These are phyloP conservation scores for Phytophthora nicotianae DNA, from an alignment of 352 stramenopile species.

Conservation along the genomic window DNA sequence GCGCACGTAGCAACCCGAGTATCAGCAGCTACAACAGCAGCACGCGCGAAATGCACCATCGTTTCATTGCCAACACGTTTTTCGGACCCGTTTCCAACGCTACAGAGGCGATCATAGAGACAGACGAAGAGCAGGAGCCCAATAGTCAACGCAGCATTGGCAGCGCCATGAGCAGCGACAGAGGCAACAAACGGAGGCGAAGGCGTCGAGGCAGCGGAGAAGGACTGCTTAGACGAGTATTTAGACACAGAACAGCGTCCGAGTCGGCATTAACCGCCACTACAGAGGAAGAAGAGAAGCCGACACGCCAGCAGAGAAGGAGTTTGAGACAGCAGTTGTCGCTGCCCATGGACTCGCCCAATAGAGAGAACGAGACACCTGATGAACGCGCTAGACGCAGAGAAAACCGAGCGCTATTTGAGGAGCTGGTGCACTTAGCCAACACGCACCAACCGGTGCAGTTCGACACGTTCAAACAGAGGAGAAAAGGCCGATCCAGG, in stretches of 20 bases:
- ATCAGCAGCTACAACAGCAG: conserved; percentile 60
- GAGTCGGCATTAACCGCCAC: conserved; percentile 22
- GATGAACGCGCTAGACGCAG: conserved; percentile 37
- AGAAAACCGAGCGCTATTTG: conserved; percentile 58
- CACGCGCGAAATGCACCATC: conserved; percentile 43
- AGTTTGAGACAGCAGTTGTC: conserved; percentile 27
- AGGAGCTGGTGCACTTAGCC: conserved; percentile 58
- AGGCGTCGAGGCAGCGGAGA: conserved; percentile 12
- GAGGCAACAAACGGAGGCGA: conserved; percentile 7
- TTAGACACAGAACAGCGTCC: conserved; percentile 30
- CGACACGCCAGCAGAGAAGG: conserved; percentile 4
- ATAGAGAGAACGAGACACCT: conserved; percentile 28
- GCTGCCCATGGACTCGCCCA: conserved; percentile 22
- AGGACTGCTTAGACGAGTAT: conserved; percentile 18
- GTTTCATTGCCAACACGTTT: conserved; percentile 40
- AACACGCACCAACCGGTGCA: conserved; percentile 61
- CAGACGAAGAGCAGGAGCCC: conserved; percentile 19
- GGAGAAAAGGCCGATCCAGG: conserved; percentile 23
- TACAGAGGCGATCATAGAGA: conserved; percentile 35
- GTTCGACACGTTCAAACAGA: conserved; percentile 52
- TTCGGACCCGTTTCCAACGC: conserved; percentile 43
- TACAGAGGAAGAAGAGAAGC: conserved; percentile 4
- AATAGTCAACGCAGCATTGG: conserved; percentile 21
- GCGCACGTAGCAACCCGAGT: conserved; percentile 51
- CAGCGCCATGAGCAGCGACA: conserved; percentile 20